Conservation (phyloP, 768 basidiomycete genomes). For the Pulveroboletus frians region DNA sequence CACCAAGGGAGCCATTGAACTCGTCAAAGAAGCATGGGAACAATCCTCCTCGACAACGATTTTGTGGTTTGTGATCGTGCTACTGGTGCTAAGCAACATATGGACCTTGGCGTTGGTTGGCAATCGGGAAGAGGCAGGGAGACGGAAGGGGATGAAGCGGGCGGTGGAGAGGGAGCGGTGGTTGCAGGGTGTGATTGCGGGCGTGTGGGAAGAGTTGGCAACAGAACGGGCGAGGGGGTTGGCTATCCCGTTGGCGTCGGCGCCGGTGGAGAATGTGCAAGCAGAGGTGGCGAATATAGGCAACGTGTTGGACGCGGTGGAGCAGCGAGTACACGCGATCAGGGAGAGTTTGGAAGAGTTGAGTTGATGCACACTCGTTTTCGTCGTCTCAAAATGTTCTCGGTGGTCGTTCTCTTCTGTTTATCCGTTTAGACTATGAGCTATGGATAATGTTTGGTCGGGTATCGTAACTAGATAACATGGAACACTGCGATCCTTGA, state of each 20-base stretch:
- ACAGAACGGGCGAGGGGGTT: slow-evolving; percentile 34
- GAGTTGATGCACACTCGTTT: slow-evolving; percentile 13
- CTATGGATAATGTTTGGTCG: no score
- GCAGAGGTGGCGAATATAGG: slow-evolving; percentile 47
- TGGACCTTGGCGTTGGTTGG: slow-evolving; percentile 54
- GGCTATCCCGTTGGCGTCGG: slow-evolving; percentile 15
- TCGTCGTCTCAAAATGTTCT: background rate
- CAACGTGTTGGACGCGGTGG: slow-evolving; percentile 50
- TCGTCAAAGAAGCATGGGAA: slow-evolving; percentile 76
- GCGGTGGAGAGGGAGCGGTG: slow-evolving; percentile 68
- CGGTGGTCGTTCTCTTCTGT: background rate
- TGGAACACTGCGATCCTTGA: no score
- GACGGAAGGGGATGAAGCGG: slow-evolving; percentile 45
- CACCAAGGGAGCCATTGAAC: slow-evolving; percentile 67
- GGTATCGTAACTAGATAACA: no score
- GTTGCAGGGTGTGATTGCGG: slow-evolving; percentile 66
- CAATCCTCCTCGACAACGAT: slow-evolving; percentile 68
- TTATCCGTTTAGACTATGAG: background rate
- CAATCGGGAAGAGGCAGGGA: slow-evolving; percentile 41
- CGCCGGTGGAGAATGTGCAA: slow-evolving; percentile 33
- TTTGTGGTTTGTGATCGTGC: slow-evolving; percentile 65
- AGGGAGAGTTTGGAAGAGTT: slow-evolving; percentile 38
- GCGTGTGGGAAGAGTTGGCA: slow-evolving; percentile 68
- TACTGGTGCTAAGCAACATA: slow-evolving; percentile 74
- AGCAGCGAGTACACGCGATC: slow-evolving; percentile 50